phyloP scores from a whole-genome alignment of 2,329 filamentous ascomycete genomes.

The Westerdykella sp. region DNA sequence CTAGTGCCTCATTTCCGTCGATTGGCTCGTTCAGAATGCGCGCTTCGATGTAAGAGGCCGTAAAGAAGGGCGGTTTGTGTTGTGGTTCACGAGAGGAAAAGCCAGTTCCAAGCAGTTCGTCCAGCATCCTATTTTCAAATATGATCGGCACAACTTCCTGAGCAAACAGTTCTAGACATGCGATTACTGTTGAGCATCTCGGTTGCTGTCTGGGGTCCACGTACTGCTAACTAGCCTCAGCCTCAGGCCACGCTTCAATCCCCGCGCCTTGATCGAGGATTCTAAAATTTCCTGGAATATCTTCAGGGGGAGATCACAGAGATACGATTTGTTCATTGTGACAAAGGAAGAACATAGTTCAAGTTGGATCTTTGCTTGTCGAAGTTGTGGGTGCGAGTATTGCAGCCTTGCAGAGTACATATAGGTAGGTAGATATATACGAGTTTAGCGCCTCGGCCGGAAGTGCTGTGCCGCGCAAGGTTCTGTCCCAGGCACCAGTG shows the following conservation, averaged over 20 bases:
- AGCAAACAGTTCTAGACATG: neutral
- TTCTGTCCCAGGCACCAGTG: too few relatives aligned
- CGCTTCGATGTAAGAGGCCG: neutral
- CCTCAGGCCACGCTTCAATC: neutral
- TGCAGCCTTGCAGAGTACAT: too few relatives aligned
- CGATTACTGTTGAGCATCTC: too few relatives aligned
- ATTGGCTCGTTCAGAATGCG: neutral
- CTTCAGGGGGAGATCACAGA: neutral
- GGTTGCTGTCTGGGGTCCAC: neutral
- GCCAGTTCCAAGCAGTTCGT: neutral
- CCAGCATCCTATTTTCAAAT: neutral
- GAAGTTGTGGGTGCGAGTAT: too few relatives aligned
- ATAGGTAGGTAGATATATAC: too few relatives aligned
- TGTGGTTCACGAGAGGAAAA: too few relatives aligned
- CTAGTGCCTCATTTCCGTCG: neutral
- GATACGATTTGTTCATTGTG: neutral
- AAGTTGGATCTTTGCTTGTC: too few relatives aligned
- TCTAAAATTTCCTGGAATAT: neutral
- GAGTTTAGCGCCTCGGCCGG: too few relatives aligned
- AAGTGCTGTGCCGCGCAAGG: too few relatives aligned
- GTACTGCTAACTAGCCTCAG: conserved; percentile 1
- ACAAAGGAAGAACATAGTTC: too few relatives aligned
- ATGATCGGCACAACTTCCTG: neutral
- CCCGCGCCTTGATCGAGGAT: neutral
- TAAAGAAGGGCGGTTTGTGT: too few relatives aligned